Evolutionary conservation across 1,139 yeast species (phyloP).

Genomic region (Lodderomyces orthopsilosis): DNA sequence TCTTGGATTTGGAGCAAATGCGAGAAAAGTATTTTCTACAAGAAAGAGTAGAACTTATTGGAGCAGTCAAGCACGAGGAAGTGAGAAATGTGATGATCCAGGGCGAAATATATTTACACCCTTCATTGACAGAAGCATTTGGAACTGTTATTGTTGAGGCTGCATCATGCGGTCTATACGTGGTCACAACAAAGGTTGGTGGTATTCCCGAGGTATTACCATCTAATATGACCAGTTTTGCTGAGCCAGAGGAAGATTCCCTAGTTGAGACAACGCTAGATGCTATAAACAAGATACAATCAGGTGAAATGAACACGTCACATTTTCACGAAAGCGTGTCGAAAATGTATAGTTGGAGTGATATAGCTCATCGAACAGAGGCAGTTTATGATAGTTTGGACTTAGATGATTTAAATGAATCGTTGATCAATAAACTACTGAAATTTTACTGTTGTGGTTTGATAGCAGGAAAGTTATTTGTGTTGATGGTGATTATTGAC

Average conservation of each 20-base stretch:
- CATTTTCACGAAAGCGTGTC: conserved; percentile 76
- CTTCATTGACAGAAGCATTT: conserved; percentile 94
- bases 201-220: conserved; percentile 98
- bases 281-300: conserved; percentile 60
- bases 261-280: conserved; percentile 64
- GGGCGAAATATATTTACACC: conserved; percentile 93
- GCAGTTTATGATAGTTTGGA: conserved; percentile 67
- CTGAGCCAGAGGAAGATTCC: conserved; percentile 79
- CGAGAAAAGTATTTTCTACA: conserved; percentile 83
- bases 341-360: conserved; percentile 88
- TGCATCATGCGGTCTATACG: conserved; percentile 90
- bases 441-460: conserved; percentile 73
- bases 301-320: conserved; percentile 65
- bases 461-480: conserved; percentile 83
- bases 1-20: conserved; percentile 92
- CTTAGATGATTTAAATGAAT: conserved; percentile 40
- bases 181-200: conserved; percentile 95
- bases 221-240: conserved; percentile 87
- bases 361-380: conserved; percentile 85
- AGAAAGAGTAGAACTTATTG: conserved; percentile 81
- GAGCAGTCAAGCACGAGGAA: conserved; percentile 87
- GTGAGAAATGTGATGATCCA: conserved; percentile 90
- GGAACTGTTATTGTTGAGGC: conserved; percentile 98
- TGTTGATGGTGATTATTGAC: conserved; percentile 77
- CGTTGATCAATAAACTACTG: conserved; percentile 48